Evolutionary conservation across 2,329 filamentous ascomycete genomes (phyloP), one percentile per base, ranked within the genome.

Genomic region (Xylaria sp.): DNA sequence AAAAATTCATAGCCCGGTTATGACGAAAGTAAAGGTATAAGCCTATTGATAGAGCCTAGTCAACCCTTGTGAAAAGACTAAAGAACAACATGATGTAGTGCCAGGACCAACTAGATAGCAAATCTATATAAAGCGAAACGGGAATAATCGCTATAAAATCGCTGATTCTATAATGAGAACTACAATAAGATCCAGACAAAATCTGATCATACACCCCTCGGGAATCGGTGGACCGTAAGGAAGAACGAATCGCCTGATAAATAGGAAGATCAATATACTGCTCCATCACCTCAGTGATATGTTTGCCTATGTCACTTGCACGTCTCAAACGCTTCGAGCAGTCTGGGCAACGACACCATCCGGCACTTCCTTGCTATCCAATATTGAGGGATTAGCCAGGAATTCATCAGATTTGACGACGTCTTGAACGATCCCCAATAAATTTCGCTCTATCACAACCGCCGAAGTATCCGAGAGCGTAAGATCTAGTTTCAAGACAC

Each of bases 401-500:
- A 66, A 62, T 28, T 66, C 57, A 13, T 62, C 51, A 28, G 64
- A 68, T 31, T 20, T 28, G 10, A 52, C 55, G 23, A 64, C 36
- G 18, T 49, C 46, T 41, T 68, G 54, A 8, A 55, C 46, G 12
- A 60, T 5, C 15, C 8, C 13, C 39, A 55, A 15, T n/a, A 66
- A 1, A 18, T 56, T 66, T 23, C 64, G 41, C 52, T 66, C 64
- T 20, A 66, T 31, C 31, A 66, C 64, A 7, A 62, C 64, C 7
- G 51, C 64, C 39, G 49, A 56, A 28, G 25, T 23, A n/a, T 49
- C 12, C 31, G 60, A 10, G 20, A 28, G 10, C 28, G n/a, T 18
- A 12, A 12, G 7, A 12, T 31, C 28, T 13, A 6, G 39, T 41
- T 25, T 36, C 68, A 76, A 70, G 1, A 79, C 78, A 60, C 70